Conservation (phyloP, 1,284 basidiomycete species). For the Ustilago shanxiensis region DNA sequence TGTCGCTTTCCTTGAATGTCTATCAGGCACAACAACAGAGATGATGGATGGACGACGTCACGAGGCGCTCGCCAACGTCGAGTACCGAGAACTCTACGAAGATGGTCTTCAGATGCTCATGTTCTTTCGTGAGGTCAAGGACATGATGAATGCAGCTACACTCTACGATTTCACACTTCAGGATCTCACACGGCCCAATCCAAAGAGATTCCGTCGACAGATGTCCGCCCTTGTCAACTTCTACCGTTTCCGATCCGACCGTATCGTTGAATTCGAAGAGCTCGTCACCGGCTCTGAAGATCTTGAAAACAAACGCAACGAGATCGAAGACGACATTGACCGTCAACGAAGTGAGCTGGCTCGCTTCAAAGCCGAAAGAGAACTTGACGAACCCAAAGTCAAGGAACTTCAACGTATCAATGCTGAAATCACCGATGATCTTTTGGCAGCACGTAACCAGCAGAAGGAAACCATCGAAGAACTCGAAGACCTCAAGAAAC, state of each 20-base stretch:
- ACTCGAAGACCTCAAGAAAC: slow-evolving; percentile 55
- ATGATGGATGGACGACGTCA: slow-evolving; percentile 57
- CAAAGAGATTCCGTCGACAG: slow-evolving; percentile 66
- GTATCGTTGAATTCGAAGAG: slow-evolving; percentile 75
- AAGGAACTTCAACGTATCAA: slow-evolving; percentile 79
- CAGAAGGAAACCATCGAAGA: slow-evolving; percentile 55
- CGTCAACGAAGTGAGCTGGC: slow-evolving; percentile 73
- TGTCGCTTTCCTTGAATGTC: slow-evolving; percentile 61
- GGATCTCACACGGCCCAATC: slow-evolving; percentile 65
- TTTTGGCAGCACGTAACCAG: slow-evolving; percentile 70
- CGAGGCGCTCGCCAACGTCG: slow-evolving; percentile 39
- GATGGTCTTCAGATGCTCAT: slow-evolving; percentile 62
- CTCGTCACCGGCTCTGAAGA: slow-evolving; percentile 76
- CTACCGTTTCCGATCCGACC: slow-evolving; percentile 65
- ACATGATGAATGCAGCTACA: slow-evolving; percentile 65
- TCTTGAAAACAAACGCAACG: slow-evolving; percentile 74
- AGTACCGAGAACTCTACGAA: slow-evolving; percentile 60
- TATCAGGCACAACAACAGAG: slow-evolving; percentile 59
- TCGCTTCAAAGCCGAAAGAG: slow-evolving; percentile 70
- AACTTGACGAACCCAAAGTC: slow-evolving; percentile 76
- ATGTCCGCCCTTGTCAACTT: slow-evolving; percentile 69
- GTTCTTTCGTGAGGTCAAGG: slow-evolving; percentile 65
- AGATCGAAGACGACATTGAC: slow-evolving; percentile 74
- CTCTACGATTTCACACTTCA: slow-evolving; percentile 65
- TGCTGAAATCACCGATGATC: slow-evolving; percentile 82